Base-by-base conservation (phyloP, 2,329 filamentous ascomycete species). In the Phaeosphaeriaceae sp. region DNA sequence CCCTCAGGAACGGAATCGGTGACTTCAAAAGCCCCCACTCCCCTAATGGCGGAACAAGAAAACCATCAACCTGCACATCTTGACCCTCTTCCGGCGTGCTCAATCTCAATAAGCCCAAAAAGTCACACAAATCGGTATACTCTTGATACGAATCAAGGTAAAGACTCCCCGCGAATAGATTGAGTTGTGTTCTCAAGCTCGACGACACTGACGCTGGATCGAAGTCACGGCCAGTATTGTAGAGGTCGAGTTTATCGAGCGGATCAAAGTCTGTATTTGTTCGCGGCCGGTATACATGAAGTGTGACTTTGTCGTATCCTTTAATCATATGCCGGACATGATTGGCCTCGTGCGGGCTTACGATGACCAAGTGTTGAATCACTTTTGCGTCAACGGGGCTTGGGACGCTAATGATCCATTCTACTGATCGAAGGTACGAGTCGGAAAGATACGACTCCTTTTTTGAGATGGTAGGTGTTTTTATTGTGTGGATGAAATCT, bases 161-260 rank as follows among this genome's bases (percentile, higher is more conserved):
- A 0, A 90, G 75, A 46, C 88, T 85, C 0, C 87, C 88, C 0
- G 88, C 76, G 46, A 91, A 90, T 0, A 90, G 70, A 35, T 87
- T 87, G 0, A 90, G 76, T 47, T 83, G 76, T 0, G 76, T 69
- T 0, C 72, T 65, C 0, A 82, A 60, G 1, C 46, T 62, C 7
- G 58, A 64, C 11, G 56, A 61, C 3, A 66, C 47, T 6, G 23
- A 29, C 2, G 4, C 12, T 2, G 50, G 21, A 1, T 37, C 51
- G 16, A 58, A 52, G 1, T 1, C 6, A 2, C 54, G 49, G 0
- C 64, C 75, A 1, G 68, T 46, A 1, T 67, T 74, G 58, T 76
- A 81, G 1, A 84, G 70, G 1, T 68, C 49, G 0, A 87, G 68
- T 0, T 62, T 41, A 36, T 86, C 80, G 1, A 86, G 64, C 6